Conservation (phyloP, 441 rosid genomes). For the Aleurites moluccanus region DNA sequence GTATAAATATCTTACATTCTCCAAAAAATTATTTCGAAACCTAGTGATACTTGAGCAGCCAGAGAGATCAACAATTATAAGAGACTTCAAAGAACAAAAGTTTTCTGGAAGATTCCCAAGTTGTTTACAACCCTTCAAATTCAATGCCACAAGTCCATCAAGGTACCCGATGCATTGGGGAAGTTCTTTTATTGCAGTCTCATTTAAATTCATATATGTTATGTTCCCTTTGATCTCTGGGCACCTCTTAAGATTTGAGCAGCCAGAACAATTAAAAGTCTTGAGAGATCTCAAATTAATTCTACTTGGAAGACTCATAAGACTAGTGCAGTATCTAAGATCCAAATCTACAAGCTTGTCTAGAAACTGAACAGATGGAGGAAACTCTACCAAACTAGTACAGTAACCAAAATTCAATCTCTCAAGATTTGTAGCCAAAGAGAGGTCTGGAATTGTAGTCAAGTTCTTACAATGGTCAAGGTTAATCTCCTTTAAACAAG, state of each 20-base stretch:
- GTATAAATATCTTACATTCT: no score
- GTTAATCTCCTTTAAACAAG: background rate
- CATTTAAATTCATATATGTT: slow-evolving; percentile 1
- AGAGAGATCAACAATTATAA: background rate
- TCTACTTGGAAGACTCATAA: background rate
- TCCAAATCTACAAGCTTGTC: background rate
- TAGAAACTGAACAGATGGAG: background rate
- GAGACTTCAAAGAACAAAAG: background rate
- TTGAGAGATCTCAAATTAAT: background rate
- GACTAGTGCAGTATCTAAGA: background rate
- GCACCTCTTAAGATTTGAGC: slow-evolving; percentile 7
- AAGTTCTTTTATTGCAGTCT: slow-evolving; percentile 4
- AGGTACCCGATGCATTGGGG: slow-evolving; percentile 12
- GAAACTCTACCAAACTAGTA: background rate
- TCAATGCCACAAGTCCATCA: background rate
- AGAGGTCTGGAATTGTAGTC: slow-evolving; percentile 17
- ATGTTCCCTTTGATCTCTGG: background rate
- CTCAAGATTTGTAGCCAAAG: background rate
- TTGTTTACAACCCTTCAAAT: slow-evolving; percentile 27
- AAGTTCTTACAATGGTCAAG: slow-evolving; percentile 28
- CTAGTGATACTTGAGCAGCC: slow-evolving; percentile 17
- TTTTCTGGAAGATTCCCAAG: slow-evolving; percentile 29
- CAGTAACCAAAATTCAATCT: background rate
- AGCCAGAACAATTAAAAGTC: slow-evolving; percentile 11
- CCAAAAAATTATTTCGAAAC: slow-evolving; percentile 1